Percentiles rank a stretch among this genome's conserved stretches.
phyloP scores from a whole-genome alignment of 805 yeast species.

The Barnettozyma populi region DNA sequence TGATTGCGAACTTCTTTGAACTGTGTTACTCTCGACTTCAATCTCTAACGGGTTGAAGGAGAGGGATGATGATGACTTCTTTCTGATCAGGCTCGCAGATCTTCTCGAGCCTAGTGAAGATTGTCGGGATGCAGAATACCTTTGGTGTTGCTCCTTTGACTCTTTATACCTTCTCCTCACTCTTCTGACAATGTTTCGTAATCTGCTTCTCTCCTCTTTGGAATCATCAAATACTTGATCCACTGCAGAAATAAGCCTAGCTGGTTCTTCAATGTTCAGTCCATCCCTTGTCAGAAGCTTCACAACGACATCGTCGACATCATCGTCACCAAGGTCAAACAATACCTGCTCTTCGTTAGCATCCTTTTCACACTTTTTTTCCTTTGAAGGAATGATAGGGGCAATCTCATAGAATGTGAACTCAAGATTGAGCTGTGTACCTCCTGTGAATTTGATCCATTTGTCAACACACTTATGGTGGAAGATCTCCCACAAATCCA shows the following conservation, averaged over 20 bases:
- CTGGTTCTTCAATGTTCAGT: slow-evolving; percentile 2
- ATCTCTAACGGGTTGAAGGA: background rate
- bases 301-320: background rate
- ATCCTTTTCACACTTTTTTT: background rate
- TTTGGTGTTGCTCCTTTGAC: slow-evolving; percentile 4
- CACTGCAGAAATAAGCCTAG: slow-evolving; percentile 16
- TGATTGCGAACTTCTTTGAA: background rate
- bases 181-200: slow-evolving; percentile 15
- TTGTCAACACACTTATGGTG: slow-evolving; percentile 12
- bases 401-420: slow-evolving; percentile 21
- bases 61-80: background rate
- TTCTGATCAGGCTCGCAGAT: background rate
- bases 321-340: background rate
- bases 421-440: slow-evolving; percentile 19
- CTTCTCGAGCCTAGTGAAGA: background rate
- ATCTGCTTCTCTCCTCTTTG: slow-evolving; percentile 16
- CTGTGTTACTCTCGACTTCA: background rate
- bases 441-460: slow-evolving; percentile 12
- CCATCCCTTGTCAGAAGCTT: background rate
- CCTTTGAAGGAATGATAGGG: slow-evolving; percentile 20
- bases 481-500: slow-evolving; percentile 15
- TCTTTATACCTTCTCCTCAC: slow-evolving; percentile 21
- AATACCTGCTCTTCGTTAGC: background rate
- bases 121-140: background rate
- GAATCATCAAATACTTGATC: slow-evolving; percentile 22